phyloP scores from a whole-genome alignment of 345 rosid genomes.

The Kandelia obovata region DNA sequence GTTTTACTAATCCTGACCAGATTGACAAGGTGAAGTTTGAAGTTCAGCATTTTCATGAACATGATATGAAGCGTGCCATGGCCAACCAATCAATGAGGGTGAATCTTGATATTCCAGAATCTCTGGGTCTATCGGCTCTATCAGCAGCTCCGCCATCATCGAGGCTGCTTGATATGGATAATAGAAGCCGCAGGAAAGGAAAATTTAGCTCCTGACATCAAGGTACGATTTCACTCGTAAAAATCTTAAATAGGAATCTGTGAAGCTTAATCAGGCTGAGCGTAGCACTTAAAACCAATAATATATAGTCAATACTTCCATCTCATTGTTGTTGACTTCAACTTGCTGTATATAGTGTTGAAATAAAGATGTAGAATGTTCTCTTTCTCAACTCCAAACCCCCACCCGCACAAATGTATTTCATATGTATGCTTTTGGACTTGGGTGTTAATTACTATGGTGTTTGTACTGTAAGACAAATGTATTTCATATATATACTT shows the following conservation, averaged over 20 bases:
- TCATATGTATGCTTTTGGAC: background rate
- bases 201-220: constrained; percentile 14
- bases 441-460: background rate
- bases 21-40: constrained; percentile 62
- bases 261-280: background rate
- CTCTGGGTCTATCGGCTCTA: constrained; percentile 65
- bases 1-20: constrained; percentile 34
- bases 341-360: background rate
- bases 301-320: background rate
- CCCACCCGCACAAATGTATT: too few species aligned
- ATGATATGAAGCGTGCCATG: constrained; percentile 37
- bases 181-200: constrained; percentile 23
- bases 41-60: constrained; percentile 40
- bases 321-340: background rate
- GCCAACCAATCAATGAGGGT: constrained; percentile 44
- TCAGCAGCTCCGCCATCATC: constrained; percentile 48
- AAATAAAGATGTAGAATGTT: background rate
- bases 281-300: background rate
- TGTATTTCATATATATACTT: too few species aligned
- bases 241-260: background rate
- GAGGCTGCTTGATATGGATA: constrained; percentile 41
- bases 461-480: too few species aligned
- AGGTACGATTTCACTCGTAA: constrained; percentile 2
- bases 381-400: background rate
- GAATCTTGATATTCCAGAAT: constrained; percentile 84